Evolutionary conservation across 2,329 filamentous ascomycete species (phyloP).

Genomic region (Thelonectria olida): DNA sequence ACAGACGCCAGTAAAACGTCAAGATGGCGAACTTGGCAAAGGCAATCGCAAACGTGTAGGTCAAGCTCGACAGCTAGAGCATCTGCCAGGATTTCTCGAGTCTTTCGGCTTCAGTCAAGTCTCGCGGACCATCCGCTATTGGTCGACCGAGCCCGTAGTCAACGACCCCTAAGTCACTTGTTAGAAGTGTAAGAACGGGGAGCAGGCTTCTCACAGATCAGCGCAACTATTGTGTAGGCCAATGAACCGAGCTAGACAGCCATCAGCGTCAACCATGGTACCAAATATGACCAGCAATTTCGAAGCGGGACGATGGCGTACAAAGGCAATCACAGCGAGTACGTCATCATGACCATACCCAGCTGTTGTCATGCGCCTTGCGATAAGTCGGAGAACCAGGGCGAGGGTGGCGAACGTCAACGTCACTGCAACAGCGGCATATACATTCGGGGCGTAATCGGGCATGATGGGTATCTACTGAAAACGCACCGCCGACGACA

Average conservation of each 20-base stretch:
- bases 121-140: background rate
- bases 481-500: background rate
- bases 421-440: background rate
- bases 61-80: background rate
- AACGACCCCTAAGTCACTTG: background rate
- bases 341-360: background rate
- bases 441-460: background rate
- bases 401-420: background rate
- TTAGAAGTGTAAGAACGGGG: background rate
- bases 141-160: background rate
- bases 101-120: background rate
- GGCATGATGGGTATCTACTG: background rate
- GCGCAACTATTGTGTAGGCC: background rate
- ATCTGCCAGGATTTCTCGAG: conserved; percentile 1
- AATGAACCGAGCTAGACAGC: background rate
- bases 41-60: background rate
- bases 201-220: background rate
- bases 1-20: conserved; percentile 1
- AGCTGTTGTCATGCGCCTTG: background rate
- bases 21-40: conserved; percentile 7
- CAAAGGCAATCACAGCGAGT: background rate
- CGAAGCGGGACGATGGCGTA: background rate
- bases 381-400: background rate
- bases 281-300: too few species aligned
- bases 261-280: background rate